Evolutionary conservation across 192 early-diverging fungal species (phyloP).

Genomic region (Coemansia erecta): DNA sequence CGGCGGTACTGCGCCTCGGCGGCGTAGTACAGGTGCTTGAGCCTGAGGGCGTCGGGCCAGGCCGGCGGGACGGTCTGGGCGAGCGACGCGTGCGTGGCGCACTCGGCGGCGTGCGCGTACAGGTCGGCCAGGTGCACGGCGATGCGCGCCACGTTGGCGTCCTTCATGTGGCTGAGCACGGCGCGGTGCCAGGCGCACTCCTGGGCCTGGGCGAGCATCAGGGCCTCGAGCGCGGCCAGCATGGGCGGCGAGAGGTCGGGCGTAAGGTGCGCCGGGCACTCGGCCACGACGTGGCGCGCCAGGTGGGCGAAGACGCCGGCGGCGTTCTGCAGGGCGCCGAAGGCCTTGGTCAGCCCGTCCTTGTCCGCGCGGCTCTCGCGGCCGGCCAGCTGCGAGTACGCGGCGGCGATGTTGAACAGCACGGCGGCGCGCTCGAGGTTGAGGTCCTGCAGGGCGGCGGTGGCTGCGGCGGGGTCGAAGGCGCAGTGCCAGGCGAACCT

Average conservation of each 20-base stretch:
- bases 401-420: constrained; percentile 82
- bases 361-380: constrained; percentile 65
- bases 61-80: constrained; percentile 54
- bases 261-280: constrained; percentile 64
- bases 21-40: constrained; percentile 70
- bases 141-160: constrained; percentile 72
- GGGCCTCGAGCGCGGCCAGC: constrained; percentile 63
- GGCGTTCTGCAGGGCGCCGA: constrained; percentile 77
- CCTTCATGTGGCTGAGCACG: constrained; percentile 75
- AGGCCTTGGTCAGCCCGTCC: constrained; percentile 78
- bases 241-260: constrained; percentile 68
- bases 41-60: constrained; percentile 73
- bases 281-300: constrained; percentile 58
- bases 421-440: constrained; percentile 83
- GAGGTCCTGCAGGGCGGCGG: constrained; percentile 61
- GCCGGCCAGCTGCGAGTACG: constrained; percentile 78
- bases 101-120: constrained; percentile 68
- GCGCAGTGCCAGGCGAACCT: constrained; percentile 30
- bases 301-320: constrained; percentile 75
- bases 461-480: constrained; percentile 55
- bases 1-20: constrained; percentile 80
- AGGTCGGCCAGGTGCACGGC: constrained; percentile 71
- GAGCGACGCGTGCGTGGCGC: constrained; percentile 58
- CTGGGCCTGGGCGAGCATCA: constrained; percentile 94
- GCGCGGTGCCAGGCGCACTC: constrained; percentile 92